Percentiles rank a stretch among this genome's conserved stretches.
These are phyloP conservation scores for Nothophytophthora sp. DNA, from an alignment of 352 stramenopile species.

Conservation along the genomic window DNA sequence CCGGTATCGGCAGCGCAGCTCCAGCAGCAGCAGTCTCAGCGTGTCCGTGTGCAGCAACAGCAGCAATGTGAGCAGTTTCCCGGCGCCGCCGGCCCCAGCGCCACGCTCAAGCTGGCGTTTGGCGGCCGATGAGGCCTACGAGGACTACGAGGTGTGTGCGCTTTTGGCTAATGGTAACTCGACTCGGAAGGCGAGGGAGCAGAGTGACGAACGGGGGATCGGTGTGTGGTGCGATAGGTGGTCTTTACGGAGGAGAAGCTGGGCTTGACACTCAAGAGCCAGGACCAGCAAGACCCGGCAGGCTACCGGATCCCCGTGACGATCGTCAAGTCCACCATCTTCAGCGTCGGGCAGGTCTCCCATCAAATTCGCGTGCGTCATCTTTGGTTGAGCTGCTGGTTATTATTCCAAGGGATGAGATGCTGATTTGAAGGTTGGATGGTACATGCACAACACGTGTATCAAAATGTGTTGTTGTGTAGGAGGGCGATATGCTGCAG, in stretches of 20 bases:
- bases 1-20: constrained; percentile 20
- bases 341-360: constrained; percentile 45
- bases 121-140: constrained; percentile 26
- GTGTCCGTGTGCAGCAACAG: constrained; percentile 35
- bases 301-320: constrained; percentile 33
- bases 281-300: constrained; percentile 24
- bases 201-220: too few species aligned
- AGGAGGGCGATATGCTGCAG: constrained; percentile 75
- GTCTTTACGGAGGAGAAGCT: constrained; percentile 63
- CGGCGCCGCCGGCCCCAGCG: not conserved
- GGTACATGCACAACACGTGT: not conserved
- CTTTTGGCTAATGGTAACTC: too few species aligned
- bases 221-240: too few species aligned
- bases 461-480: constrained; percentile 9
- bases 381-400: too few species aligned
- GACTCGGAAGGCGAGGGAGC: too few species aligned
- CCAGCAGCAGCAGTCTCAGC: constrained; percentile 33
- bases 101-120: constrained; percentile 18
- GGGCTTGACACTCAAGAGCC: constrained; percentile 50
- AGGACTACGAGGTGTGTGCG: constrained; percentile 47
- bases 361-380: constrained; percentile 55
- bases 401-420: too few species aligned
- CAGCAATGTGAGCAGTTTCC: constrained; percentile 27
- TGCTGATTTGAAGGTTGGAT: not conserved
- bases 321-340: constrained; percentile 58